These are phyloP conservation scores for Vinca major DNA, from an alignment of 305 asterid genomes.

Conservation along the genomic window DNA sequence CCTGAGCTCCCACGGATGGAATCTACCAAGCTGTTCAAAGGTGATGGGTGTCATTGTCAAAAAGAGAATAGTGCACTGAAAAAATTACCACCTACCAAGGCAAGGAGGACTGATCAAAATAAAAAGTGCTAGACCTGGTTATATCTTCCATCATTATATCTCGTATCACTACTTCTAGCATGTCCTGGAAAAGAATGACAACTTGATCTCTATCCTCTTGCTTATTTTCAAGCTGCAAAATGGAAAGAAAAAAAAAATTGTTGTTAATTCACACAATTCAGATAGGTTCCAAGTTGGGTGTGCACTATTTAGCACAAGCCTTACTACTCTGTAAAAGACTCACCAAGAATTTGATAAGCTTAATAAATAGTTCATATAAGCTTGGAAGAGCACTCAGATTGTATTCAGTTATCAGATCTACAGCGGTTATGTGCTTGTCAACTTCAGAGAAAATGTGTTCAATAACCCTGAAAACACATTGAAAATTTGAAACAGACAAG, in stretches of 20 bases:
- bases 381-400: constrained; percentile 78
- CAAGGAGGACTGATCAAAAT: background rate
- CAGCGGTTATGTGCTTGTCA: constrained; percentile 66
- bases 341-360: constrained; percentile 93
- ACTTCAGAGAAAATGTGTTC: constrained; percentile 73
- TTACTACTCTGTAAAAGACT: constrained; percentile 16
- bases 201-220: constrained; percentile 95
- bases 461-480: constrained; percentile 61
- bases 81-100: background rate
- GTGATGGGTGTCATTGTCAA: constrained; percentile 20
- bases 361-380: constrained; percentile 81
- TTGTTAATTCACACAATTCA: background rate
- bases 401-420: constrained; percentile 49
- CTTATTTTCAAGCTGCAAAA: constrained; percentile 72
- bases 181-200: constrained; percentile 97
- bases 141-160: constrained; percentile 95
- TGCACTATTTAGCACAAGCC: background rate
- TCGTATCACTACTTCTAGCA: constrained; percentile 93
- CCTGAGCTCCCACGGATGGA: constrained; percentile 80
- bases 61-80: constrained; percentile 15
- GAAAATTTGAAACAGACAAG: constrained; percentile 17
- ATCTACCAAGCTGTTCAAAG: constrained; percentile 60
- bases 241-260: constrained; percentile 6
- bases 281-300: background rate
- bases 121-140: constrained; percentile 47